Evolutionary conservation across 2,329 filamentous ascomycete genomes (phyloP).

Genomic region (Botrytis cinerea): DNA sequence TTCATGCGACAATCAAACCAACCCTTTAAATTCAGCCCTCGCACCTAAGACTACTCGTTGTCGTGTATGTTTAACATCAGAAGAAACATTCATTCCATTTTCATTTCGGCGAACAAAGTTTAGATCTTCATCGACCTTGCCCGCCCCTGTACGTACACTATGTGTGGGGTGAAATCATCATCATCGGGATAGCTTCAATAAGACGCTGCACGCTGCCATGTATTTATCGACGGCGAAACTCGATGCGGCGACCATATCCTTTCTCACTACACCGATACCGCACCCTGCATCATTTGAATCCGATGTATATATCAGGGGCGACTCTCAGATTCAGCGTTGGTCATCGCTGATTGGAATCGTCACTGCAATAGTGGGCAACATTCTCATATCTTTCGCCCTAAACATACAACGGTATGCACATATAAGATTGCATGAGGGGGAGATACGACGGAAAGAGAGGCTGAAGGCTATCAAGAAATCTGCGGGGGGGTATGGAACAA

Average conservation of each 20-base stretch:
- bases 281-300: constrained; percentile 10
- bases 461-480: constrained; percentile 51
- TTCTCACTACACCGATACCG: constrained; percentile 22
- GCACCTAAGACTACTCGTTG: neutral
- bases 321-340: constrained; percentile 67
- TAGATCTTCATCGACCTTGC: constrained; percentile 17
- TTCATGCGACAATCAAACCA: constrained; percentile 15
- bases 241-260: constrained; percentile 30
- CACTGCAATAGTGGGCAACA: constrained; percentile 88
- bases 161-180: constrained; percentile 31
- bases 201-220: constrained; percentile 36
- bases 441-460: constrained; percentile 57
- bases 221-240: constrained; percentile 34
- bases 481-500: constrained; percentile 48
- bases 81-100: constrained; percentile 4
- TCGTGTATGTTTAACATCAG: neutral
- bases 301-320: constrained; percentile 35
- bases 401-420: constrained; percentile 98
- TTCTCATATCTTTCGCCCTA: constrained; percentile 91
- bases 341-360: constrained; percentile 93
- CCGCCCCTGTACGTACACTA: constrained; percentile 23
- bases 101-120: neutral
- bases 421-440: constrained; percentile 75
- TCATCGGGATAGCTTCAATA: constrained; percentile 25
- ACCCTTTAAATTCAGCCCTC: neutral